These are phyloP conservation scores for Kazachstania bromeliacearum DNA, from an alignment of 805 yeast species.

Conservation along the genomic window DNA sequence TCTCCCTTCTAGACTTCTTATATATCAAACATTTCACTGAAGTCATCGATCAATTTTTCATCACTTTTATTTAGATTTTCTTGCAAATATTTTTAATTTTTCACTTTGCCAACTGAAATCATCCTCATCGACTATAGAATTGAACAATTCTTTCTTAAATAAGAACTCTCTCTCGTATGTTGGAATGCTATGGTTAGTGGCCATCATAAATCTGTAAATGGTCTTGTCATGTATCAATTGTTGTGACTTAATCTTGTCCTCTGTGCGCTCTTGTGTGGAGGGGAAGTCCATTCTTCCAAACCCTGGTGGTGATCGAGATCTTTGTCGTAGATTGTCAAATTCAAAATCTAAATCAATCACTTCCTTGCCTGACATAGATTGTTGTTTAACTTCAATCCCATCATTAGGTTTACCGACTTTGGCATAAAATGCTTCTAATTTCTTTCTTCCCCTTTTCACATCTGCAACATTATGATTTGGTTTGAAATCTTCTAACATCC, in stretches of 20 bases:
- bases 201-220: conserved; percentile 35
- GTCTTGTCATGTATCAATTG: conserved; percentile 33
- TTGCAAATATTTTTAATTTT: conserved; percentile 15
- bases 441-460: conserved; percentile 10
- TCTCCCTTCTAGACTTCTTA: neutral
- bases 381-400: neutral
- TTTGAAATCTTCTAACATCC: conserved; percentile 30
- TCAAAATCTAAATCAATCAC: conserved; percentile 13
- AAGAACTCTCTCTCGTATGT: conserved; percentile 32
- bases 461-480: conserved; percentile 15
- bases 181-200: conserved; percentile 30
- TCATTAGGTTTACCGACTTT: conserved; percentile 15
- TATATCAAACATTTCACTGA: neutral
- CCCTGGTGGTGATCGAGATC: conserved; percentile 47
- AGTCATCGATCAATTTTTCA: neutral
- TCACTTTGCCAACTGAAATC: conserved; percentile 26
- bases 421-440: conserved; percentile 13
- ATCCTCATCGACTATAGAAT: conserved; percentile 30
- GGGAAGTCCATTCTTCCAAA: conserved; percentile 54
- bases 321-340: conserved; percentile 26
- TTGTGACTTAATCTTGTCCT: conserved; percentile 31
- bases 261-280: conserved; percentile 39
- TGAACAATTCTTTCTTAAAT: conserved; percentile 36
- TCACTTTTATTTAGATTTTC: neutral
- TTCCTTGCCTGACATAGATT: conserved; percentile 8